Evolutionary conservation across 768 basidiomycete genomes (phyloP).

Genomic region (Suillus luteus): DNA sequence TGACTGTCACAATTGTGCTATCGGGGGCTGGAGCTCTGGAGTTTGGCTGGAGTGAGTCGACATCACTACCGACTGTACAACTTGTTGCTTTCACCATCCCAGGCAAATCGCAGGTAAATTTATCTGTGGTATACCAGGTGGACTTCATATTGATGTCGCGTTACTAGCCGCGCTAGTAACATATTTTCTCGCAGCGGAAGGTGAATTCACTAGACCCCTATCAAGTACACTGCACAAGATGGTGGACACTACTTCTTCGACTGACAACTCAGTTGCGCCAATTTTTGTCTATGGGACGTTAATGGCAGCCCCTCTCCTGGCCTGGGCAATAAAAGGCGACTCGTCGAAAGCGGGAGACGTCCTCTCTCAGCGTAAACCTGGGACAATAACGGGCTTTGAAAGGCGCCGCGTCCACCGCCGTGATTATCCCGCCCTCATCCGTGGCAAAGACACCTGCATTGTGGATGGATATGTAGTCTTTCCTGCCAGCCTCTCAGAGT

Average conservation of each 20-base stretch:
- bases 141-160: background rate
- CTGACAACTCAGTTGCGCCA: background rate
- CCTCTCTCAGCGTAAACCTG: background rate
- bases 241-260: background rate
- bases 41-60: too few species aligned
- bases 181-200: background rate
- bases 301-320: background rate
- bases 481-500: background rate
- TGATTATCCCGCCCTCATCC: background rate
- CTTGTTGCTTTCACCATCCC: background rate
- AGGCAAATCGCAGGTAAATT: background rate
- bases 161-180: background rate
- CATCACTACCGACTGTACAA: background rate
- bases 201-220: background rate
- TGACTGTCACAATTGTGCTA: background rate
- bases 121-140: background rate
- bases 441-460: background rate
- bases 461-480: background rate
- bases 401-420: background rate
- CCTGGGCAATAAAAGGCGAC: constrained; percentile 4
- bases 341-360: background rate
- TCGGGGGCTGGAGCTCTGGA: background rate
- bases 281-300: background rate
- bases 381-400: background rate
- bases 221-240: background rate